Base-by-base conservation (phyloP, 495 filamentous ascomycete genomes). In the Geopyxis carbonaria region DNA sequence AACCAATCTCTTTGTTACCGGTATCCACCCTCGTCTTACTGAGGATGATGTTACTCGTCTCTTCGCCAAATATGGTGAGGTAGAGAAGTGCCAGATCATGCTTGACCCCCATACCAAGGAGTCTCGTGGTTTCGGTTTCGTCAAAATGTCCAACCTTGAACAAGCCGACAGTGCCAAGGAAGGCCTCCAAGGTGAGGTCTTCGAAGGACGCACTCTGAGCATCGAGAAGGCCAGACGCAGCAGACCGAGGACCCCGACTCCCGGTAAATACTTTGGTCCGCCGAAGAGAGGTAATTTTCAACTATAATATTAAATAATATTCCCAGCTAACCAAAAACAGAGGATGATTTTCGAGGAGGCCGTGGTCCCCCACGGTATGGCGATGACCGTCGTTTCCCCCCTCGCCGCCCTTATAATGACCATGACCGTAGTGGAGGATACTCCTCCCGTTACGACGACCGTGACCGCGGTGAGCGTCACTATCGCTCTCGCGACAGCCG, bases 1-100 rank as follows among this genome's bases (percentile, higher is more conserved):
- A 51, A 93, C 91, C 45, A 97, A 97, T 66, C 80, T 97, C 42
- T 97, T 97, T 59, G 89, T 97, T 42, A 97, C 91, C 51, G 89
- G 89, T 50, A 97, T 97, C 51, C 83, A 94, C 59, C 89, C 89
- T 28, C 81, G 83, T 60, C 73, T 97, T 45, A 77, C 76, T 31
- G 89, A 97, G 61, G 67, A 73, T 9, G 89, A 93, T 47, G 81
- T 97, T 38, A 77, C 81, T 29, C 82, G 82, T 60, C 76, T 99
- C 29, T 99, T 95, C 53, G 84, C 92, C 64, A 99, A 95, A 63
- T 95, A 93, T 50, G 89, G 89, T 49, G 80, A 87, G 58, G 89
- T 99, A 23, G 87, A 94, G 63, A 94, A 91, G 64, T 94, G 86
- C 66, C 89, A 93, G 50, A 99, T 99, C 68, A 95, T 99, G 91